Evolutionary conservation across 2,329 filamentous ascomycete genomes (phyloP).

Genomic region (Pestalotiopsis sp.): DNA sequence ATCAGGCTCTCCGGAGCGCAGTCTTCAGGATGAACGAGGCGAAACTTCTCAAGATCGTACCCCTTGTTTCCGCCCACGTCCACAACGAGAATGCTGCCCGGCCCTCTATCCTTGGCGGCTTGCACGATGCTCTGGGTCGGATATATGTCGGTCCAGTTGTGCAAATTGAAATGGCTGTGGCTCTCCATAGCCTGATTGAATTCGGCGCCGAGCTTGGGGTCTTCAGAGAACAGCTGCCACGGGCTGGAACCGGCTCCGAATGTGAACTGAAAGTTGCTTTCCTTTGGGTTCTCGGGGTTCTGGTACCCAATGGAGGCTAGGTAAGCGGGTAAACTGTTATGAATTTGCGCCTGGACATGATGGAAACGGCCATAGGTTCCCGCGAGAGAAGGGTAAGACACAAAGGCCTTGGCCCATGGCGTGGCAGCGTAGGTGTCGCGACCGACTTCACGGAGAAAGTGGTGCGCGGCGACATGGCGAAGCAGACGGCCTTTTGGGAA

Average conservation of each 20-base stretch:
- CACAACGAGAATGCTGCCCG: constrained; percentile 29
- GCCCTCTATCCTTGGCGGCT: constrained; percentile 25
- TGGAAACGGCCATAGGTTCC: constrained; percentile 37
- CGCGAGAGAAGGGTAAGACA: constrained; percentile 29
- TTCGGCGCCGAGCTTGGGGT: constrained; percentile 29
- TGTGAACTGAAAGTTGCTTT: neutral
- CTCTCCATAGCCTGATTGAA: constrained; percentile 41
- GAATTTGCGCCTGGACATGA: constrained; percentile 26
- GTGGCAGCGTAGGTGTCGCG: constrained; percentile 37
- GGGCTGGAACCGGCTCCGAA: constrained; percentile 20
- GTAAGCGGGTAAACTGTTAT: neutral
- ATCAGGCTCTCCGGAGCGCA: neutral
- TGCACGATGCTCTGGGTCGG: constrained; percentile 32
- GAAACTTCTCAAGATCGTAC: constrained; percentile 38
- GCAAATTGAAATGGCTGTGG: constrained; percentile 39
- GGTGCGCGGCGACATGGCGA: constrained; percentile 36
- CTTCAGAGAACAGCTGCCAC: constrained; percentile 33
- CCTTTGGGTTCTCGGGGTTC: neutral
- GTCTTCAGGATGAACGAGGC: constrained; percentile 25
- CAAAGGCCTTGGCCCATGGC: constrained; percentile 33
- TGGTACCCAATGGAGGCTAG: neutral
- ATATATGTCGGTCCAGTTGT: constrained; percentile 38
- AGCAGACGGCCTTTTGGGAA: constrained; percentile 33
- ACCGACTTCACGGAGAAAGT: constrained; percentile 35
- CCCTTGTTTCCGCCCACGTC: constrained; percentile 40